Percentiles rank a stretch among this genome's conserved stretches.
These are phyloP conservation scores for Omphalea diandra DNA, from an alignment of 441 rosid genomes.

Conservation along the genomic window DNA sequence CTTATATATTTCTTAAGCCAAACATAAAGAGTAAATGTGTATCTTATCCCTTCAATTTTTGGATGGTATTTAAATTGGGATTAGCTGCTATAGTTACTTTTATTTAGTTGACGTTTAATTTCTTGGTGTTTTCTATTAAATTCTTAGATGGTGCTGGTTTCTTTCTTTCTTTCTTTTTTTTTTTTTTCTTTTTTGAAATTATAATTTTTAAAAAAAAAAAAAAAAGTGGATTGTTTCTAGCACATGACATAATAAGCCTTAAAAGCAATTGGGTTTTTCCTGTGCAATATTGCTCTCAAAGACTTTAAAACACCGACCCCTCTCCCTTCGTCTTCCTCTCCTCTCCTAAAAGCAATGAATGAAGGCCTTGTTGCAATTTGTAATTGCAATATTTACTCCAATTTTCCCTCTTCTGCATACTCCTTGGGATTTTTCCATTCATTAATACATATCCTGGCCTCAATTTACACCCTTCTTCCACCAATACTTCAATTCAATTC, in stretches of 20 bases:
- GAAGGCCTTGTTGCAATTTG: slow-evolving; percentile 33
- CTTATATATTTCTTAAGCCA: too few species aligned
- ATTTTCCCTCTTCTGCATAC: slow-evolving; percentile 34
- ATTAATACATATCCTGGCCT: slow-evolving; percentile 59
- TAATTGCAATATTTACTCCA: slow-evolving; percentile 44
- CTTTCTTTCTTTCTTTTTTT: neutral
- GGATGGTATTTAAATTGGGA: slow-evolving; percentile 26
- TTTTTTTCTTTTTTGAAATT: too few species aligned
- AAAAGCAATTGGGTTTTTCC: slow-evolving; percentile 42
- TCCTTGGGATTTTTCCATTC: slow-evolving; percentile 48
- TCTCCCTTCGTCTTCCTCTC: neutral
- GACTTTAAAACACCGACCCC: slow-evolving; percentile 34
- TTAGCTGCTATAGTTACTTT: slow-evolving; percentile 35
- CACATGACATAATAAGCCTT: slow-evolving; percentile 38
- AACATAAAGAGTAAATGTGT: too few species aligned
- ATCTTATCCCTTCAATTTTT: slow-evolving; percentile 11
- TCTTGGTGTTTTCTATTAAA: slow-evolving; percentile 64
- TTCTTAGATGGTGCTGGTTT: slow-evolving; percentile 41
- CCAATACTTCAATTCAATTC: slow-evolving; percentile 52
- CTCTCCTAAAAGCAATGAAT: slow-evolving; percentile 42
- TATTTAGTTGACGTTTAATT: slow-evolving; percentile 71
- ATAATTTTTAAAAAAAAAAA: too few species aligned
- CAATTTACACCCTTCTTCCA: slow-evolving; percentile 64
- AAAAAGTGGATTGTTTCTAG: neutral
- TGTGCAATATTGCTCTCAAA: slow-evolving; percentile 25